Evolutionary conservation across 1,284 basidiomycete species (phyloP).

Genomic region (Rhodotorula sp.): DNA sequence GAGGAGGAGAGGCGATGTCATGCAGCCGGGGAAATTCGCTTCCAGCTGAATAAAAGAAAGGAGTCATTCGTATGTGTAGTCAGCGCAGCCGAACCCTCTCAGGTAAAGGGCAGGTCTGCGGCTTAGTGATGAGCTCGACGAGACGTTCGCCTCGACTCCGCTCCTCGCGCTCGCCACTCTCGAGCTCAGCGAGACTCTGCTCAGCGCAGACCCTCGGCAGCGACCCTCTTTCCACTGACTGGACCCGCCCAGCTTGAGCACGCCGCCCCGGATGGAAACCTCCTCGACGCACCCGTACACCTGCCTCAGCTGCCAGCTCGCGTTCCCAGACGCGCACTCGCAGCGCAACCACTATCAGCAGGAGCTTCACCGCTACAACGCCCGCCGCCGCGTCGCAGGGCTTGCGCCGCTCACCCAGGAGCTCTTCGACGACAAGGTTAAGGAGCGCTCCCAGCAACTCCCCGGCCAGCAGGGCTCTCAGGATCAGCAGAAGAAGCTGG

Average conservation of each 20-base stretch:
- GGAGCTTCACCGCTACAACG: constrained; percentile 97
- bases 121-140: no score
- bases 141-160: no score
- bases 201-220: not conserved
- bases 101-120: no score
- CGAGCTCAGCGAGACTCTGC: not conserved
- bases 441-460: constrained; percentile 11
- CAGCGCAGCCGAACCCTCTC: no score
- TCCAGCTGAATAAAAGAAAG: no score
- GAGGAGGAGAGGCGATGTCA: not conserved
- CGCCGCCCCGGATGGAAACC: not conserved
- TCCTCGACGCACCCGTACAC: constrained; percentile 61
- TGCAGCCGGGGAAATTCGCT: not conserved
- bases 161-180: no score
- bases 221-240: not conserved
- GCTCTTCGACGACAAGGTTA: constrained; percentile 85
- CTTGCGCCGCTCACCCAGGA: constrained; percentile 80
- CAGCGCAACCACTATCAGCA: constrained; percentile 89
- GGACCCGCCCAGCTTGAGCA: not conserved
- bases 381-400: constrained; percentile 92
- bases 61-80: no score
- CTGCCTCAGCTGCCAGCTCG: constrained; percentile 89
- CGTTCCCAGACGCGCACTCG: constrained; percentile 78
- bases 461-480: not conserved
- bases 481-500: constrained; percentile 59